Evolutionary conservation across 164 flowering plant genomes (phyloP).

Genomic region (Echeveria elegans): DNA sequence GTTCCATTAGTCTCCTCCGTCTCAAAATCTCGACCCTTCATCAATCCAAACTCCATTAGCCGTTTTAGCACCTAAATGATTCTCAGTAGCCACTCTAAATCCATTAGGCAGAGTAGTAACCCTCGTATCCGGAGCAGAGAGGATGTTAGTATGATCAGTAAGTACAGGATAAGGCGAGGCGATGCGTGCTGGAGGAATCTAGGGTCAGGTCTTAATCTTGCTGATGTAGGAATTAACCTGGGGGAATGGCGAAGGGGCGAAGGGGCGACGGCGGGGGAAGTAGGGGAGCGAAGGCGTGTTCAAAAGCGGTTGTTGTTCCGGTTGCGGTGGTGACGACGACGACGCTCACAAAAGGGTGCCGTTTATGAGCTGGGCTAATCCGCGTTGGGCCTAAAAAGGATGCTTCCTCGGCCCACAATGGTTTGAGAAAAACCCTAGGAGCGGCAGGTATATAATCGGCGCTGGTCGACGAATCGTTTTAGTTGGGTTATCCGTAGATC

Average conservation of each 20-base stretch:
- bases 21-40: constrained; percentile 80
- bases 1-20: constrained; percentile 62
- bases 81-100: constrained; percentile 67
- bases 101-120: constrained; percentile 69
- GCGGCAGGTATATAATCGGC: background rate
- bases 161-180: constrained; percentile 44
- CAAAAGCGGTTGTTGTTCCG: no score
- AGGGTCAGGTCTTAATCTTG: constrained; percentile 40
- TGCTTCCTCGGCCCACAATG: background rate
- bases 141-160: constrained; percentile 34
- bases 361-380: no score
- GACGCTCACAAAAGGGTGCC: no score
- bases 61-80: constrained; percentile 37
- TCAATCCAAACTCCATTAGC: constrained; percentile 88
- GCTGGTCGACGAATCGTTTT: background rate
- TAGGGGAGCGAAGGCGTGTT: no score
- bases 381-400: no score
- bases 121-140: constrained; percentile 42
- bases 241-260: constrained; percentile 46
- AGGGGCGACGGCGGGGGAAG: constrained; percentile 27
- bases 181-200: constrained; percentile 41
- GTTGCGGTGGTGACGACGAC: no score
- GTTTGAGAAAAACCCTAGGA: background rate
- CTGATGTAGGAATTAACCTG: constrained; percentile 35
- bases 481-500: background rate